Evolutionary conservation across 352 stramenopile species (phyloP), one percentile per base, ranked within the genome.

Genomic region (Phytophthora citrophthora): DNA sequence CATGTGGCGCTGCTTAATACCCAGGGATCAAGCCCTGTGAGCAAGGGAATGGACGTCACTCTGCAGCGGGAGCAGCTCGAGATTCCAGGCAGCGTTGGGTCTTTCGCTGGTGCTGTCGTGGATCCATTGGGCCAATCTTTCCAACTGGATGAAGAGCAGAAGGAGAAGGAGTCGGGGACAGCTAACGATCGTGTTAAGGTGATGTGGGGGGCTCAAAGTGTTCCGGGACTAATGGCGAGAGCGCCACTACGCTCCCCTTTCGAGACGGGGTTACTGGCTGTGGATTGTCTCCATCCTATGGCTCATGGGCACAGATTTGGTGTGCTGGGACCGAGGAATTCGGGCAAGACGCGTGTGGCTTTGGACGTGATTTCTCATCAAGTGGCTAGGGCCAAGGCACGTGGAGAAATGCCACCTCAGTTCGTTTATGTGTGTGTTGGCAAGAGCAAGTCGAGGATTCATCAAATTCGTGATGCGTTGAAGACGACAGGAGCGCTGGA

Each of bases 251-350:
- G 64, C n/a, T 62, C 77, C 10, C 68, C 83, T 1, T 86, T 91
- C 27, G 59, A 79, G 9, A 94, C 86, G 2, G 83, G 83, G 0
- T 67, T 94, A 12, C 49, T 90, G 47, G 83, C 83, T 11, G 76
- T 94, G 44, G 86, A 94, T 58, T 94, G 86, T 63, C 66, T 94
- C 32, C 81, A 93, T 60, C 86, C 86, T 1, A 72, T 94, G 45
- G 86, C 82, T 16, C 79, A 76, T 39, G 86, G 86, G 11, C 82
- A 93, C 34, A 82, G 86, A 5, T 82, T 94, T 38, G 86, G 68
- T 0, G 55, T 94, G 8, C 52, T 93, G 13, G 86, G 86, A 0
- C 86, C 83, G 1, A 72, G 70, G 18, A 89, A 93, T 62, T 82
- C 72, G 9, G 86, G 86, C 47, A 94, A 94, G 72, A 92, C 86